Conservation (phyloP, 345 rosid species). For the Isatis tinctoria region DNA sequence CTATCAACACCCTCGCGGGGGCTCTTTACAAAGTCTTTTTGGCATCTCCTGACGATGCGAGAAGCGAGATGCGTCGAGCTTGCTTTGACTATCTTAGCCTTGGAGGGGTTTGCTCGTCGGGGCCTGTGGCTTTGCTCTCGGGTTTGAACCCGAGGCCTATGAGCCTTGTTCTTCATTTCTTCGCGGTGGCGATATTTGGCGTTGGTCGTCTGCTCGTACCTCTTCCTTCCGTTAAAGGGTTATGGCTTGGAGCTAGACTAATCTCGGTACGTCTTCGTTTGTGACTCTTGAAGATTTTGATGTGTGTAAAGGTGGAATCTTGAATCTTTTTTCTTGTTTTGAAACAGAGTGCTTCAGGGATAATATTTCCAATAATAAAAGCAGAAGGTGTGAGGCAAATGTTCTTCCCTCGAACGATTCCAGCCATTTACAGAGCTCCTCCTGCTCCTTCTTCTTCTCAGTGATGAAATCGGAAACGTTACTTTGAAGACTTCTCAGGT, state of each 20-base stretch:
- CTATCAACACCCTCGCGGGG: conserved; percentile 52
- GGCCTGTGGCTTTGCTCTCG: conserved; percentile 51
- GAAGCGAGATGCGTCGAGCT: conserved; percentile 51
- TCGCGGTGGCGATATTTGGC: conserved; percentile 50
- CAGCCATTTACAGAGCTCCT: conserved; percentile 46
- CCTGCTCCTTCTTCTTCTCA: conserved; percentile 23
- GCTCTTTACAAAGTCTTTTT: conserved; percentile 53
- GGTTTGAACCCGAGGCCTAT: conserved; percentile 52
- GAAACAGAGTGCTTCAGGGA: conserved; percentile 48
- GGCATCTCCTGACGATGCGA: conserved; percentile 46
- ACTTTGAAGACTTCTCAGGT: background rate
- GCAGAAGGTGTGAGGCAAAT: conserved; percentile 54
- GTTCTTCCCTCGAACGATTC: conserved; percentile 47
- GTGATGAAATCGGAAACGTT: background rate
- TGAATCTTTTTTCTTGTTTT: background rate
- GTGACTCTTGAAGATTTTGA: background rate
- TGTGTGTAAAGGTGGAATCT: background rate
- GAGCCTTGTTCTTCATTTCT: conserved; percentile 51
- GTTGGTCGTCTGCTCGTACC: conserved; percentile 51
- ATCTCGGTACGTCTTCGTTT: conserved; percentile 34
- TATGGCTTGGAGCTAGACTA: conserved; percentile 48
- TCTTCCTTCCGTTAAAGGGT: conserved; percentile 43
- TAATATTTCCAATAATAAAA: conserved; percentile 47
- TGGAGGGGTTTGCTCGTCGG: conserved; percentile 45
- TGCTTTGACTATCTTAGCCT: conserved; percentile 56